These are phyloP conservation scores for Gryganskiella cystojenkinii DNA, from an alignment of 192 early-diverging fungal species.

Conservation along the genomic window DNA sequence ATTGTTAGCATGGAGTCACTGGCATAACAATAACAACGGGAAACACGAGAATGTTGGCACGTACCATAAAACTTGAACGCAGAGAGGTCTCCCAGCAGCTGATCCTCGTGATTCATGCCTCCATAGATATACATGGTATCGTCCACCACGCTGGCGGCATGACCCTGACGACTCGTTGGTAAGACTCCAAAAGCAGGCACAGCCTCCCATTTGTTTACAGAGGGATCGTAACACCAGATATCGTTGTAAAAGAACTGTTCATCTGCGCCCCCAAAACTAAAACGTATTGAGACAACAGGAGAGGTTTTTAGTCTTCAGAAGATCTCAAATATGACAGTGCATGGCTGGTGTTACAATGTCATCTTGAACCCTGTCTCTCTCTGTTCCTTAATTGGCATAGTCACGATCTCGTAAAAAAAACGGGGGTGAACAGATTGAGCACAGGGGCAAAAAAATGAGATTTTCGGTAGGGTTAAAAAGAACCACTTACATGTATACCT, in stretches of 20 bases:
- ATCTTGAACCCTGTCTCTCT: too few relatives aligned
- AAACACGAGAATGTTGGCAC: neutral
- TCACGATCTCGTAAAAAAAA: too few relatives aligned
- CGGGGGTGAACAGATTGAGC: neutral
- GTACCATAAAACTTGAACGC: slow-evolving; percentile 64
- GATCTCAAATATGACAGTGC: neutral
- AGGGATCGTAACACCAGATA: slow-evolving; percentile 65
- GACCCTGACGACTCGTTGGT: slow-evolving; percentile 58
- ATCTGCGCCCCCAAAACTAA: slow-evolving; percentile 66
- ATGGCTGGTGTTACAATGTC: neutral
- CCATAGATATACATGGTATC: slow-evolving; percentile 69
- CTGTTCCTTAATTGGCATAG: too few relatives aligned
- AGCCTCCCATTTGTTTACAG: slow-evolving; percentile 55
- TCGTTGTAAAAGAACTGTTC: slow-evolving; percentile 64
- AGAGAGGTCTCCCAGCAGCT: slow-evolving; percentile 60
- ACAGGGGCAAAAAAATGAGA: neutral
- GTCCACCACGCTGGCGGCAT: slow-evolving; percentile 54
- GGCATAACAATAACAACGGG: neutral
- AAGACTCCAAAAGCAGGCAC: slow-evolving; percentile 59
- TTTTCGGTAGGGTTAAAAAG: neutral
- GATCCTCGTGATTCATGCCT: slow-evolving; percentile 55
- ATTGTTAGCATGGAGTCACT: neutral
- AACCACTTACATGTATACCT: slow-evolving; percentile 44
- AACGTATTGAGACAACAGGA: neutral
- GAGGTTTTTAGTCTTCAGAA: neutral